phyloP scores from a whole-genome alignment of 352 stramenopile species.

The Phytophthora meadii region DNA sequence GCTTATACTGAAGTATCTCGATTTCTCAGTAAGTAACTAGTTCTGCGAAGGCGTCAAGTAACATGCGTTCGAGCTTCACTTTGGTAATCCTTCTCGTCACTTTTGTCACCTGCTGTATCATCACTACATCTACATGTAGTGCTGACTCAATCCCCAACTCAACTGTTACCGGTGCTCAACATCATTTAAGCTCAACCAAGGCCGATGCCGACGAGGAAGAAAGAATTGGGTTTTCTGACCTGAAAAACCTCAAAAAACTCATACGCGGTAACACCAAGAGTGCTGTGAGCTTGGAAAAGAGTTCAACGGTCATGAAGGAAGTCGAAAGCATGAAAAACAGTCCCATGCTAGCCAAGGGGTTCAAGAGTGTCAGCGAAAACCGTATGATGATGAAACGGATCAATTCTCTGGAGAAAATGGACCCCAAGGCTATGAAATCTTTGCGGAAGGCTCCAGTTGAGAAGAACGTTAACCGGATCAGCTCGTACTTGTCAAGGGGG shows the following conservation, averaged over 20 bases:
- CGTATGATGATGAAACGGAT: neutral
- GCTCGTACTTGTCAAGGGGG: neutral
- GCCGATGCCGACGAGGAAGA: neutral
- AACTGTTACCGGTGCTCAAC: no score
- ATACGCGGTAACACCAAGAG: neutral
- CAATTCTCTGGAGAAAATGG: neutral
- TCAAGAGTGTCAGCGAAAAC: neutral
- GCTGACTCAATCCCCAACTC: no score
- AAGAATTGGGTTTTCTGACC: neutral
- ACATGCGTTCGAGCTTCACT: no score
- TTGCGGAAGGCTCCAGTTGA: neutral
- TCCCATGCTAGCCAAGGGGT: neutral
- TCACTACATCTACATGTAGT: no score
- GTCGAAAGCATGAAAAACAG: neutral
- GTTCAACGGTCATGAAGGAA: neutral
- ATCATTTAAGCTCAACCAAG: no score
- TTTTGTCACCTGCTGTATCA: no score
- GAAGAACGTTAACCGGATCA: neutral
- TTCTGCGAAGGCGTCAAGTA: no score
- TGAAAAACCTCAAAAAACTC: neutral
- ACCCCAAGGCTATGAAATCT: neutral
- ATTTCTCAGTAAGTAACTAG: no score
- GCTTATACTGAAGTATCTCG: no score
- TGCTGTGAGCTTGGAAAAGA: neutral
- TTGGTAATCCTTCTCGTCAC: no score